Evolutionary conservation across 164 flowering plant genomes (phyloP).

Genomic region (Magnolia kwangsiensis): DNA sequence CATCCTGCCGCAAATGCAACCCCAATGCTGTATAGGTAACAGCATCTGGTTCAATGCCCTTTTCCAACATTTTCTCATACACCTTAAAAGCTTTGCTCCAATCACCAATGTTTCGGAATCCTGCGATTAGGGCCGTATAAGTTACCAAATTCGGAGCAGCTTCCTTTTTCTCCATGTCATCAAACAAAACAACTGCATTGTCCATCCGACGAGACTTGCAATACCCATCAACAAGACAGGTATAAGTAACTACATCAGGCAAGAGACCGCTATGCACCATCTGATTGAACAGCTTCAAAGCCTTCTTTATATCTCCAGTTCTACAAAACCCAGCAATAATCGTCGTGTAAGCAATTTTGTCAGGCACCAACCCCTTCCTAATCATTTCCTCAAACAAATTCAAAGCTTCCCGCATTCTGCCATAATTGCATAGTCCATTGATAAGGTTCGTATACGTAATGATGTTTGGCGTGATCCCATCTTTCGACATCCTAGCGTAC

Average conservation of each 20-base stretch:
- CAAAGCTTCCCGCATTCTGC: constrained; percentile 33
- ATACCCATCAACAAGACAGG: constrained; percentile 50
- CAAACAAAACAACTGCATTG: constrained; percentile 21
- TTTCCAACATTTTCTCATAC: constrained; percentile 34
- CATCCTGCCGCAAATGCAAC: not conserved
- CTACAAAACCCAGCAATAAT: constrained; percentile 52
- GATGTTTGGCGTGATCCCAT: constrained; percentile 36
- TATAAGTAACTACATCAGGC: constrained; percentile 51
- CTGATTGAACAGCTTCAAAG: constrained; percentile 28
- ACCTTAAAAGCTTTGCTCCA: constrained; percentile 26
- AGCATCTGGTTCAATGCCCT: constrained; percentile 31
- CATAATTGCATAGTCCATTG: constrained; percentile 24
- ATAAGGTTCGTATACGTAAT: constrained; percentile 42
- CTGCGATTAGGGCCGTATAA: constrained; percentile 33
- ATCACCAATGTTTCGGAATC: constrained; percentile 28
- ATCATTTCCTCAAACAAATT: constrained; percentile 42
- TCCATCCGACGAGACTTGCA: constrained; percentile 37
- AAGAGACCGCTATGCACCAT: constrained; percentile 32
- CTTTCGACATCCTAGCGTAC: constrained; percentile 23
- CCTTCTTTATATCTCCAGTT: constrained; percentile 36
- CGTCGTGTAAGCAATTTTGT: constrained; percentile 44
- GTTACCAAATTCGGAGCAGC: constrained; percentile 40
- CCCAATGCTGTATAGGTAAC: constrained; percentile 15
- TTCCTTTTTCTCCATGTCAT: constrained; percentile 31
- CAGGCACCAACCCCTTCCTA: constrained; percentile 35